These are phyloP conservation scores for Suillus alpinus DNA, from an alignment of 768 basidiomycete genomes.

Conservation along the genomic window DNA sequence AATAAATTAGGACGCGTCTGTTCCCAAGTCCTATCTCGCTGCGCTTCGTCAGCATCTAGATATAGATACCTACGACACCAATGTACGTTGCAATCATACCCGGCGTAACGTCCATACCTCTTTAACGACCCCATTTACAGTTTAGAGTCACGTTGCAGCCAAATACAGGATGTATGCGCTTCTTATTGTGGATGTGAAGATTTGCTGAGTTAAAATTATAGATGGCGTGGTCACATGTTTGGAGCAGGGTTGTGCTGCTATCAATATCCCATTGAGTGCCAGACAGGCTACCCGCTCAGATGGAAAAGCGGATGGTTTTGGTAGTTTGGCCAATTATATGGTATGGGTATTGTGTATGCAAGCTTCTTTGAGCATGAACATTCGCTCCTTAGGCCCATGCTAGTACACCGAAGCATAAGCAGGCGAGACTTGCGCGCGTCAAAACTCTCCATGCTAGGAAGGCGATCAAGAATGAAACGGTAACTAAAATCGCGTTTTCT, in stretches of 20 bases:
- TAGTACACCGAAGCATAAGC: constrained; percentile 23
- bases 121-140: constrained; percentile 21
- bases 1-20: neutral
- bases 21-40: constrained; percentile 18
- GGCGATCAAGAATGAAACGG: constrained; percentile 1
- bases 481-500: neutral
- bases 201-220: constrained; percentile 18
- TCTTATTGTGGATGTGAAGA: constrained; percentile 2
- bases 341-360: constrained; percentile 29
- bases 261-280: constrained; percentile 31
- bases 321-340: constrained; percentile 45
- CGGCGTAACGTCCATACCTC: neutral
- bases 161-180: constrained; percentile 37
- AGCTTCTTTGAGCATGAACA: neutral
- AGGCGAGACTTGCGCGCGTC: constrained; percentile 22
- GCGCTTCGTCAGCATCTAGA: constrained; percentile 21
- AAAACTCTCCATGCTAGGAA: constrained; percentile 10
- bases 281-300: constrained; percentile 28
- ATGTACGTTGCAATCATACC: constrained; percentile 11
- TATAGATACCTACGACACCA: constrained; percentile 17
- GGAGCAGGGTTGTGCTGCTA: constrained; percentile 42
- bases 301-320: constrained; percentile 42
- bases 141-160: constrained; percentile 38
- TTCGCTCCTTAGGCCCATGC: neutral
- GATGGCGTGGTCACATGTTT: constrained; percentile 44